Conservation (phyloP, 805 yeast genomes). For the Candida palmyrensis region DNA sequence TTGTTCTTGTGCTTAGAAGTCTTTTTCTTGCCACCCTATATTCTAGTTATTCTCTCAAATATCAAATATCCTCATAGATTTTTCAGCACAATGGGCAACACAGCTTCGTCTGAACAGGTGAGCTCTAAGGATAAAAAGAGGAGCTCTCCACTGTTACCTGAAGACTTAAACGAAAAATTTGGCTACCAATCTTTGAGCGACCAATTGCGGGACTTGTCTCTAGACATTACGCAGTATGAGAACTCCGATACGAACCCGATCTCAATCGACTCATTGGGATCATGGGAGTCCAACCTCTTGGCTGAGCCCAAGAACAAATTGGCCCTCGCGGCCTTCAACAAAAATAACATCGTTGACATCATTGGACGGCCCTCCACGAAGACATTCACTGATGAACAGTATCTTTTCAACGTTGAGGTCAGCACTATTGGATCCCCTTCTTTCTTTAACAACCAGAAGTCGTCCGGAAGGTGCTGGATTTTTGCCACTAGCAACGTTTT, state of each 20-base stretch:
- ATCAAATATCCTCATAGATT: too few species aligned
- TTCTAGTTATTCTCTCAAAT: too few species aligned
- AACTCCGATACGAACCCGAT: slow-evolving; percentile 18
- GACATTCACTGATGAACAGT: slow-evolving; percentile 19
- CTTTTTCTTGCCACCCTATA: too few species aligned
- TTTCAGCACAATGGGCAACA: slow-evolving; percentile 2
- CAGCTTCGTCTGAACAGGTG: slow-evolving; percentile 1
- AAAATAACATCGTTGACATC: slow-evolving; percentile 39
- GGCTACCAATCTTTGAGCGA: slow-evolving; percentile 2
- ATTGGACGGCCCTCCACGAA: slow-evolving; percentile 28
- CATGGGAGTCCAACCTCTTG: slow-evolving; percentile 44
- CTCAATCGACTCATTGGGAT: slow-evolving; percentile 21
- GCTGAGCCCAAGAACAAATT: slow-evolving; percentile 46
- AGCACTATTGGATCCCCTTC: slow-evolving; percentile 32
- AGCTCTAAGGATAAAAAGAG: too few species aligned
- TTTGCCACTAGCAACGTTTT: slow-evolving; percentile 78
- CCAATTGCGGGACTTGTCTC: slow-evolving; percentile 11
- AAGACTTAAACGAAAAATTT: slow-evolving; percentile 8
- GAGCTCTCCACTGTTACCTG: too few species aligned
- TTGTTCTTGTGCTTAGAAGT: too few species aligned
- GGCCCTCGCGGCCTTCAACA: slow-evolving; percentile 51
- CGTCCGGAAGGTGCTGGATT: slow-evolving; percentile 85
- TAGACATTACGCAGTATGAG: slow-evolving; percentile 6
- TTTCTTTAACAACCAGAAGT: slow-evolving; percentile 51
- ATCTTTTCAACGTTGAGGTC: slow-evolving; percentile 32